Percentiles rank a stretch among this genome's conserved stretches.
These are phyloP conservation scores for Colletotrichum falcatum DNA, from an alignment of 2,329 filamentous ascomycete species.

Conservation along the genomic window DNA sequence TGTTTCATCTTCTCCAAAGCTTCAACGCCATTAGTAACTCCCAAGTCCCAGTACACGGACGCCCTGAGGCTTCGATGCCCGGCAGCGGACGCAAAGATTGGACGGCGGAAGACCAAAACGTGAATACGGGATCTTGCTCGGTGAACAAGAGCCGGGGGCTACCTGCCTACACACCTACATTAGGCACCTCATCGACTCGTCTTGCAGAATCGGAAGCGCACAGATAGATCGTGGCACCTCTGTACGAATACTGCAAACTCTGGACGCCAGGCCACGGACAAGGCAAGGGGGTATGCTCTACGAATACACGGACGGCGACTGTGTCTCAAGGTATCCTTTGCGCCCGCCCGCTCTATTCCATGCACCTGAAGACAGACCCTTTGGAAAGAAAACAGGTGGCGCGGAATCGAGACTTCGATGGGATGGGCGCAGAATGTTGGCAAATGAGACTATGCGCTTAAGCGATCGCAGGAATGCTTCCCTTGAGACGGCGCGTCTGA, in stretches of 20 bases:
- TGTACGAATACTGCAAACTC: not conserved
- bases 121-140: constrained; percentile 9
- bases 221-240: not conserved
- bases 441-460: constrained; percentile 29
- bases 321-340: constrained; percentile 21
- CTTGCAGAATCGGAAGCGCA: not conserved
- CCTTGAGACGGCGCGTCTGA: constrained; percentile 29
- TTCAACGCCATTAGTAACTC: constrained; percentile 28
- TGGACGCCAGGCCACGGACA: not conserved
- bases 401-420: constrained; percentile 30
- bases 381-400: constrained; percentile 22
- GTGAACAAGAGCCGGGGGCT: not conserved
- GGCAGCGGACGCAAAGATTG: constrained; percentile 31
- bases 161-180: no score
- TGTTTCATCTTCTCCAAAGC: constrained; percentile 39
- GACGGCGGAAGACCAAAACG: constrained; percentile 2
- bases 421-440: constrained; percentile 28
- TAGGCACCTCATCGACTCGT: not conserved
- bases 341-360: constrained; percentile 7
- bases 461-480: constrained; percentile 29
- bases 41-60: constrained; percentile 24
- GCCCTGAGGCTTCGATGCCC: constrained; percentile 1
- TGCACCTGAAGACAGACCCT: constrained; percentile 25
- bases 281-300: constrained; percentile 24
- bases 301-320: constrained; percentile 32